Percentiles rank a stretch among this genome's conserved stretches.
phyloP scores from a whole-genome alignment of 306 rosid species.

The Cucurbita ficifolia region DNA sequence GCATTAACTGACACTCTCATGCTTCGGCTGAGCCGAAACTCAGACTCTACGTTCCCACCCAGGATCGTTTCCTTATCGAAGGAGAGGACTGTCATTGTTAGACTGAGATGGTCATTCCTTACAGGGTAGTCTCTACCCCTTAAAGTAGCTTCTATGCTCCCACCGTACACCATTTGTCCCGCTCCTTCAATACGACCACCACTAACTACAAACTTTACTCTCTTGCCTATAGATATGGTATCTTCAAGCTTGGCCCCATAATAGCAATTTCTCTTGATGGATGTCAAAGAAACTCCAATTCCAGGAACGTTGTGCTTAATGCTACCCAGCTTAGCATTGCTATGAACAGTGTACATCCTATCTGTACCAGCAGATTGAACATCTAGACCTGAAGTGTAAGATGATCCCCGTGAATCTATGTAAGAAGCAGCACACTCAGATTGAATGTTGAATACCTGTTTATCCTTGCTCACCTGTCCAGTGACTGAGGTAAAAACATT shows the following conservation, averaged over 20 bases:
- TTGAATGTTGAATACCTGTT: slow-evolving; percentile 60
- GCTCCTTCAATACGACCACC: slow-evolving; percentile 56
- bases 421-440: slow-evolving; percentile 73
- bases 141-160: slow-evolving; percentile 56
- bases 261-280: slow-evolving; percentile 51
- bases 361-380: slow-evolving; percentile 72
- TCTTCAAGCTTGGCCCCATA: slow-evolving; percentile 85
- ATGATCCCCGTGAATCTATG: slow-evolving; percentile 42
- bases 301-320: slow-evolving; percentile 48
- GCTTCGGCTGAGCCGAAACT: slow-evolving; percentile 53
- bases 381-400: slow-evolving; percentile 55
- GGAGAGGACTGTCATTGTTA: slow-evolving; percentile 57
- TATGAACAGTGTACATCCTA: slow-evolving; percentile 44
- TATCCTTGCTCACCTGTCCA: slow-evolving; percentile 81
- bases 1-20: slow-evolving; percentile 48
- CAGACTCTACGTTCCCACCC: slow-evolving; percentile 65
- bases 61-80: slow-evolving; percentile 64
- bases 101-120: slow-evolving; percentile 47
- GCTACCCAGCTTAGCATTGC: slow-evolving; percentile 52
- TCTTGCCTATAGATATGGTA: slow-evolving; percentile 57
- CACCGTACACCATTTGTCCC: slow-evolving; percentile 74
- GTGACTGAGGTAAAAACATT: slow-evolving; percentile 35
- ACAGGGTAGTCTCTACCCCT: slow-evolving; percentile 78
- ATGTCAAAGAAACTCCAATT: slow-evolving; percentile 69
- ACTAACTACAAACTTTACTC: slow-evolving; percentile 55